These are phyloP conservation scores for Quercus gilva DNA, from an alignment of 306 rosid genomes.

Conservation along the genomic window DNA sequence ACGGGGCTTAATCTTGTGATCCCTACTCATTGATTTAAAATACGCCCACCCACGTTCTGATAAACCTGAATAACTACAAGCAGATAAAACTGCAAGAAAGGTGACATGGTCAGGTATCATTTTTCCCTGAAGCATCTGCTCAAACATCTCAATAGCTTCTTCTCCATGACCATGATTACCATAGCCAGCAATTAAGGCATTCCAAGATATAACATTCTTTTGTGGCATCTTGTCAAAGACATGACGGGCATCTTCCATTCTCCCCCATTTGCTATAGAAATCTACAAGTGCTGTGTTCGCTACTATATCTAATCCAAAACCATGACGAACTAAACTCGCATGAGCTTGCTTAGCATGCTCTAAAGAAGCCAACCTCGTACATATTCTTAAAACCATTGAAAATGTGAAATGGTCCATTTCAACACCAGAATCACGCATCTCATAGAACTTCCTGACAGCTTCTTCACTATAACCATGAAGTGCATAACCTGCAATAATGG, in stretches of 20 bases:
- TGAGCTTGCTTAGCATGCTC: conserved; percentile 84
- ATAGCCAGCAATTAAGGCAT: conserved; percentile 84
- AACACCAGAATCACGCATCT: conserved; percentile 68
- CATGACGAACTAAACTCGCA: conserved; percentile 78
- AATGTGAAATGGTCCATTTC: conserved; percentile 76
- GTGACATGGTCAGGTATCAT: conserved; percentile 80
- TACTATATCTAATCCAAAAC: conserved; percentile 69
- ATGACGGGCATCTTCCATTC: conserved; percentile 70
- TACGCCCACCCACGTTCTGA: conserved; percentile 73
- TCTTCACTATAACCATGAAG: conserved; percentile 84
- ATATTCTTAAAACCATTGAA: conserved; percentile 70
- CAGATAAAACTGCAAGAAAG: conserved; percentile 79
- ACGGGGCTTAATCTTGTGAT: conserved; percentile 74
- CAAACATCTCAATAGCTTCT: conserved; percentile 70
- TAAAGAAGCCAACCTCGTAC: conserved; percentile 77
- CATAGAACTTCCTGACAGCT: conserved; percentile 59
- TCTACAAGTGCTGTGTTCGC: conserved; percentile 81
- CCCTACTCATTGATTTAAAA: conserved; percentile 63
- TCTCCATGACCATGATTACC: conserved; percentile 78
- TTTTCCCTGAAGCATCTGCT: conserved; percentile 64
- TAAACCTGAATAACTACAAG: conserved; percentile 82
- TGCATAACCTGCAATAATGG: conserved; percentile 82
- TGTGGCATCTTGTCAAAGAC: conserved; percentile 67
- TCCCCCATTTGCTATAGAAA: conserved; percentile 95
- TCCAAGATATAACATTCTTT: conserved; percentile 82